Conservation (phyloP, 2,329 filamentous ascomycete genomes). For the Monilinia fructigena region DNA sequence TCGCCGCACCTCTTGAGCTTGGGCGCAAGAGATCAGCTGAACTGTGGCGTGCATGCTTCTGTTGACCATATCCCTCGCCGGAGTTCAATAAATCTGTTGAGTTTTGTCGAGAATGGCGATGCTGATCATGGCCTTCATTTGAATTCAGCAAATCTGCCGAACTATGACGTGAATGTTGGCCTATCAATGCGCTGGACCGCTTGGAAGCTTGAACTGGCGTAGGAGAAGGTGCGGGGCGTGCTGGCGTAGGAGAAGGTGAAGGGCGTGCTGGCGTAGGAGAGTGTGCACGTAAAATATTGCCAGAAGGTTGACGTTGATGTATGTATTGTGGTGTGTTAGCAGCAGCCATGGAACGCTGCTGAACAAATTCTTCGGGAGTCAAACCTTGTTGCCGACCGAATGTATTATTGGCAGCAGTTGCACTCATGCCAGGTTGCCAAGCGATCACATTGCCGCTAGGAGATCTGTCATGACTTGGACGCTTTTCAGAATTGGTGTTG, state of each 20-base stretch:
- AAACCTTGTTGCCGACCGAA: constrained; percentile 50
- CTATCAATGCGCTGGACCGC: constrained; percentile 45
- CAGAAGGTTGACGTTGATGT: constrained; percentile 59
- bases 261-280: constrained; percentile 48
- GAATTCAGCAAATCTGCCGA: constrained; percentile 37
- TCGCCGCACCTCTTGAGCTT: constrained; percentile 57
- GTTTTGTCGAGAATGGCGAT: constrained; percentile 6
- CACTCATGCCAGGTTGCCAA: constrained; percentile 73
- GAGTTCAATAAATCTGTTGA: constrained; percentile 36
- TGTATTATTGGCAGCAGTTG: constrained; percentile 47
- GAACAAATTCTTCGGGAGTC: constrained; percentile 79
- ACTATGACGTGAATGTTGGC: constrained; percentile 42
- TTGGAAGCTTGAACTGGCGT: constrained; percentile 48
- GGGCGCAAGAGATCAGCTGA: constrained; percentile 53
- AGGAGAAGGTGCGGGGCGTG: constrained; percentile 30
- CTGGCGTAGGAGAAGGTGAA: constrained; percentile 28
- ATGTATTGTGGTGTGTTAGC: constrained; percentile 55
- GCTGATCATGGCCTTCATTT: background rate
- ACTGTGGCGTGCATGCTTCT: constrained; percentile 47
- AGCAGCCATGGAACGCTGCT: constrained; percentile 65
- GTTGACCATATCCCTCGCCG: constrained; percentile 40
- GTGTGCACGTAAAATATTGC: constrained; percentile 46
- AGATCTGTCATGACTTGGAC: constrained; percentile 33
- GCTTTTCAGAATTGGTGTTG: constrained; percentile 46
- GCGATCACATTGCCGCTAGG: constrained; percentile 53